Conservation (phyloP, 1,139 yeast genomes). For the Suhomyces wounanorum region DNA sequence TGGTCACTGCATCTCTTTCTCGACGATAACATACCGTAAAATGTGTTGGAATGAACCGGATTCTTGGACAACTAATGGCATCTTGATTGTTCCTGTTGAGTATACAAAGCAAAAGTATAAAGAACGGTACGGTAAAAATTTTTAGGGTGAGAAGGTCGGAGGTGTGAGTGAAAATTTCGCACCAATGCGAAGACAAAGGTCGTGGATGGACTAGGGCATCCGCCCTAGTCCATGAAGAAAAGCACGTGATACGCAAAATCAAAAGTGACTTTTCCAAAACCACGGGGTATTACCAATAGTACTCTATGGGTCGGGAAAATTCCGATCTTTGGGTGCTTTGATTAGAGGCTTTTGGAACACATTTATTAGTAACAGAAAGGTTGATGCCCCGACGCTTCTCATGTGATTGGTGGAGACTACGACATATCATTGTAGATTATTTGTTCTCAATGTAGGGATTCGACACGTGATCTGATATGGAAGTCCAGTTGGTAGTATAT, state of each 20-base stretch:
- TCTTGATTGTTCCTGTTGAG: constrained; percentile 44
- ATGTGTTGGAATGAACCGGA: constrained; percentile 99
- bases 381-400: no score
- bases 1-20: neutral
- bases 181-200: constrained; percentile 1
- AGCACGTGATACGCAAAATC: neutral
- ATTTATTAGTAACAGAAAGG: no score
- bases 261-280: no score
- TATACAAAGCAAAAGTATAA: constrained; percentile 14
- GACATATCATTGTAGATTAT: no score
- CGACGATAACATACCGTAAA: constrained; percentile 79
- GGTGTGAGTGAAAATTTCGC: constrained; percentile 7
- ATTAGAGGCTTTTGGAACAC: no score
- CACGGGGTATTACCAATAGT: no score
- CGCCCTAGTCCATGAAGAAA: neutral
- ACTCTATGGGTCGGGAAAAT: no score
- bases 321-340: no score
- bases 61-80: constrained; percentile 98
- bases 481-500: neutral
- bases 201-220: constrained; percentile 5
- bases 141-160: constrained; percentile 11
- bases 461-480: neutral
- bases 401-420: no score
- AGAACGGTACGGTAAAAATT: constrained; percentile 12
- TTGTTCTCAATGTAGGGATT: neutral